Conservation (phyloP, 306 rosid genomes). For the Carpinus fangiana region DNA sequence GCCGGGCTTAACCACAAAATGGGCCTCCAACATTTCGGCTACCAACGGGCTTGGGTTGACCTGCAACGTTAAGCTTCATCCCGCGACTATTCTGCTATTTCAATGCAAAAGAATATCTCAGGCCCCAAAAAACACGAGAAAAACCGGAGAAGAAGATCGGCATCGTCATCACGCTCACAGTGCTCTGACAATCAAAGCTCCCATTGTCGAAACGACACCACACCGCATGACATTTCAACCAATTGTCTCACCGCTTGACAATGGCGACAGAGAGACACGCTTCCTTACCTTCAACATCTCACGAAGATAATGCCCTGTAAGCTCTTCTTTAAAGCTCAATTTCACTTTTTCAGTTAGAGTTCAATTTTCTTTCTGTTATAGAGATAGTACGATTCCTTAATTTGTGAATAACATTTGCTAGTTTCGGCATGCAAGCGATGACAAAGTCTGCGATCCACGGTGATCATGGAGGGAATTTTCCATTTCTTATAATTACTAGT, state of each 20-base stretch:
- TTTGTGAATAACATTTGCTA: not conserved
- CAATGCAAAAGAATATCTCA: no score
- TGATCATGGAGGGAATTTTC: no score
- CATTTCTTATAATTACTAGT: not conserved
- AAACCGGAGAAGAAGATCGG: conserved; percentile 9
- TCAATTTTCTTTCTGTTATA: no score
- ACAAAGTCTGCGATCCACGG: not conserved
- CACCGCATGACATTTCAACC: not conserved
- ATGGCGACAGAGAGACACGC: conserved; percentile 63
- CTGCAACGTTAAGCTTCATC: no score
- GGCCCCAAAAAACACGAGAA: not conserved
- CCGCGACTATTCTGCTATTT: no score
- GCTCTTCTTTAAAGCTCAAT: not conserved
- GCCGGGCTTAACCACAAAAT: no score
- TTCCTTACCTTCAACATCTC: conserved; percentile 47
- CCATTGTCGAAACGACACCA: not conserved
- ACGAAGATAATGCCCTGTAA: conserved; percentile 61
- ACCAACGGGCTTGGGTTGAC: no score
- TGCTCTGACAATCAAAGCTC: not conserved
- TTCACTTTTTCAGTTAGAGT: not conserved
- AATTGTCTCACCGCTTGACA: not conserved
- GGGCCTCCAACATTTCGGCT: no score
- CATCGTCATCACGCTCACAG: not conserved
- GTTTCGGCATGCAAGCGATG: not conserved
- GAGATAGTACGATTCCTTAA: not conserved